phyloP scores from a whole-genome alignment of 345 rosid species.

The Populus deltoides region DNA sequence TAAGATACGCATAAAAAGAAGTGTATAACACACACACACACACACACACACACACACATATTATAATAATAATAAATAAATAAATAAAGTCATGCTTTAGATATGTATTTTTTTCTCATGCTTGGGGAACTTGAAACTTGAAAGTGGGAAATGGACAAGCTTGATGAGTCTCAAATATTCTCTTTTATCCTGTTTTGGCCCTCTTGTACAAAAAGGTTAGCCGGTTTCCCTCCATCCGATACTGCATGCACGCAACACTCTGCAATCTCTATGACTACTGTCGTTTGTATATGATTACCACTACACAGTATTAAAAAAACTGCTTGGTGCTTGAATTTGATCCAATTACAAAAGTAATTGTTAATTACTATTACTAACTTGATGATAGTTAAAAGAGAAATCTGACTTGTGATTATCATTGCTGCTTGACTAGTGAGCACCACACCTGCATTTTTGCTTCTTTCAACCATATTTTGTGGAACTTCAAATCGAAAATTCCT shows the following conservation, averaged over 20 bases:
- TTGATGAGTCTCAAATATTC: conserved; percentile 20
- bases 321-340: neutral
- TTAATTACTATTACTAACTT: neutral
- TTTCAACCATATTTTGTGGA: neutral
- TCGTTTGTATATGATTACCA: neutral
- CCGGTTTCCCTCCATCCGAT: neutral
- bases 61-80: neutral
- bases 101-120: neutral
- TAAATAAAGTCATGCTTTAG: too few species aligned
- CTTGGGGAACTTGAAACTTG: conserved; percentile 8
- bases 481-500: neutral
- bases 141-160: conserved; percentile 12
- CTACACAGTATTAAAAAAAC: neutral
- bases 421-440: neutral
- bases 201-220: neutral
- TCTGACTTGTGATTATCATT: neutral
- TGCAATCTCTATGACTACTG: neutral
- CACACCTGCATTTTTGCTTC: neutral
- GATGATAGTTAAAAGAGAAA: neutral
- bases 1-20: neutral
- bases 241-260: neutral
- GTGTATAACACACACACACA: too few species aligned
- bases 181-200: conserved; percentile 18
- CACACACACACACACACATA: too few species aligned
- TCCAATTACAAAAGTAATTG: neutral